phyloP scores from a whole-genome alignment of 2,329 filamentous ascomycete species.

The Coniella vitis region DNA sequence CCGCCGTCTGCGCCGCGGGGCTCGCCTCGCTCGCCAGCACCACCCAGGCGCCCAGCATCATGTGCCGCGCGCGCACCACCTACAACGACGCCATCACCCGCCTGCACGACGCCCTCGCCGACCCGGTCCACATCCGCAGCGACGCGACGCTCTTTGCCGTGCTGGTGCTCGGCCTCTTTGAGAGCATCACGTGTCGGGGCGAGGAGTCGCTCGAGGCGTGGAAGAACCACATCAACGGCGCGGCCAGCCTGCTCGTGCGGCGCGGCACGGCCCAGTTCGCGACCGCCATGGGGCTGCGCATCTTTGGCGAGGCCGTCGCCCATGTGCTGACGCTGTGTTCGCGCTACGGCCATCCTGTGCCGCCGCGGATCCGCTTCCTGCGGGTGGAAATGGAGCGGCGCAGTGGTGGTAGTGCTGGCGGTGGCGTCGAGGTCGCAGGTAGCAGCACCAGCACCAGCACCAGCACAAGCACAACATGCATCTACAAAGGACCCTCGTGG shows the following conservation, averaged over 20 bases:
- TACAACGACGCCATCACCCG: slow-evolving; percentile 5
- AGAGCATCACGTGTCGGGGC: slow-evolving; percentile 24
- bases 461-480: no score
- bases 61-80: slow-evolving; percentile 4
- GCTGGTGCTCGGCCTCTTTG: slow-evolving; percentile 25
- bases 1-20: slow-evolving; percentile 2
- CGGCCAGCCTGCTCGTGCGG: slow-evolving; percentile 24
- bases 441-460: no score
- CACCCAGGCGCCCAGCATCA: not conserved
- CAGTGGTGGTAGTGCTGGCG: not conserved
- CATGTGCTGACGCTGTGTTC: slow-evolving; percentile 8
- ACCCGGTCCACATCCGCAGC: not conserved
- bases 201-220: slow-evolving; percentile 24
- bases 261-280: slow-evolving; percentile 20
- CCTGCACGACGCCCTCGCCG: slow-evolving; percentile 2
- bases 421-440: no score
- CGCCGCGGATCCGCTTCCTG: slow-evolving; percentile 5
- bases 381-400: not conserved
- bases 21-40: slow-evolving; percentile 12
- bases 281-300: not conserved
- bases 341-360: slow-evolving; percentile 5
- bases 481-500: not conserved
- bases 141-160: slow-evolving; percentile 15
- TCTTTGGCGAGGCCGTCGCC: slow-evolving; percentile 8
- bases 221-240: slow-evolving; percentile 27